These are phyloP conservation scores for Draba incana DNA, from an alignment of 345 rosid species.

Conservation along the genomic window DNA sequence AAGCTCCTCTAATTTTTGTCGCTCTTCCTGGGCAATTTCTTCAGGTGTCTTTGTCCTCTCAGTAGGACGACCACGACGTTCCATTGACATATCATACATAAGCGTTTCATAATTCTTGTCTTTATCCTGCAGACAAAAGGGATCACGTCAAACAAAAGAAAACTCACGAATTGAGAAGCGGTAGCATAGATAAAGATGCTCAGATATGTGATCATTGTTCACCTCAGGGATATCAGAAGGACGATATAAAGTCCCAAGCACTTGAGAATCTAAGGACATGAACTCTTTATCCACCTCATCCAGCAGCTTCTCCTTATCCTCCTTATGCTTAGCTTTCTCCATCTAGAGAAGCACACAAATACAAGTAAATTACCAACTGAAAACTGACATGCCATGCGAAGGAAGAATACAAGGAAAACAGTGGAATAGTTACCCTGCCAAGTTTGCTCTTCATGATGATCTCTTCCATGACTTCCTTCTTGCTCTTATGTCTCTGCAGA, in stretches of 20 bases:
- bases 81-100: slow-evolving; percentile 60
- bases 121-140: slow-evolving; percentile 44
- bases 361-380: slow-evolving; percentile 10
- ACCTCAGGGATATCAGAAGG: slow-evolving; percentile 38
- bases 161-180: slow-evolving; percentile 8
- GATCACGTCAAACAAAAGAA: slow-evolving; percentile 19
- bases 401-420: slow-evolving; percentile 15
- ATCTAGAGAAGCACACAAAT: slow-evolving; percentile 52
- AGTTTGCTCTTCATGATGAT: slow-evolving; percentile 91
- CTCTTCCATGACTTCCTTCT: slow-evolving; percentile 92
- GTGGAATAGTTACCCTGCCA: slow-evolving; percentile 66
- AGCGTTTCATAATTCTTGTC: slow-evolving; percentile 68
- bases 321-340: slow-evolving; percentile 83
- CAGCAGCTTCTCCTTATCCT: slow-evolving; percentile 76
- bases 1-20: slow-evolving; percentile 69
- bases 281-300: slow-evolving; percentile 79
- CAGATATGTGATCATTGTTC: slow-evolving; percentile 1
- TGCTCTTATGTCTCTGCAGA: slow-evolving; percentile 75
- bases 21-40: slow-evolving; percentile 93
- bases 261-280: slow-evolving; percentile 64
- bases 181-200: not conserved
- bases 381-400: slow-evolving; percentile 12
- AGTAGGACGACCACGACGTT: slow-evolving; percentile 73
- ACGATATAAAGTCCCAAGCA: slow-evolving; percentile 60
- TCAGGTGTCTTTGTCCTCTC: slow-evolving; percentile 91